Evolutionary conservation across 495 filamentous ascomycete genomes (phyloP).

Genomic region (Xylaria intraflava): DNA sequence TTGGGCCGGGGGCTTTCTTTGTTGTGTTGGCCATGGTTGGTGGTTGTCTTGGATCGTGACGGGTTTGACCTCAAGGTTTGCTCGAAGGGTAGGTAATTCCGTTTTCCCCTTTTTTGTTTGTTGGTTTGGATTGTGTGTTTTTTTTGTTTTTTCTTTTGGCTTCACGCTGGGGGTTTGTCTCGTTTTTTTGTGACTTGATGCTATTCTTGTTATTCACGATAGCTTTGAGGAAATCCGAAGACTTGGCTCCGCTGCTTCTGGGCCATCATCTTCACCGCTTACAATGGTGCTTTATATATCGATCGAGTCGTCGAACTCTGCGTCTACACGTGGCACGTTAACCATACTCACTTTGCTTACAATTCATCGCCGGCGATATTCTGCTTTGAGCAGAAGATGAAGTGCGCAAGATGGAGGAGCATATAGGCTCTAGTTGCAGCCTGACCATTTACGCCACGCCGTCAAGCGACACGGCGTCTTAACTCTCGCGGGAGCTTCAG

Average conservation of each 20-base stretch:
- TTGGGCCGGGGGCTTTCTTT: background rate
- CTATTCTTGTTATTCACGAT: background rate
- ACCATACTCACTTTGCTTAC: background rate
- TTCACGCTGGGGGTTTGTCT: too few relatives aligned
- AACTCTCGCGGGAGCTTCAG: background rate
- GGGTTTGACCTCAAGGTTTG: background rate
- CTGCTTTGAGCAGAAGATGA: conserved; percentile 9
- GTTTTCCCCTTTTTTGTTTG: too few relatives aligned
- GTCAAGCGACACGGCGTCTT: background rate
- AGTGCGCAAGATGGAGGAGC: background rate
- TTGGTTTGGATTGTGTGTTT: too few relatives aligned
- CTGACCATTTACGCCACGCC: background rate
- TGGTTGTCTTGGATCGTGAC: background rate
- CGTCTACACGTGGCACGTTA: background rate
- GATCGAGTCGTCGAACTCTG: background rate
- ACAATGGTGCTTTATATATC: background rate
- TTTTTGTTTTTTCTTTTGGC: too few relatives aligned
- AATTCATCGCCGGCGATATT: background rate
- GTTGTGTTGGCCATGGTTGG: background rate
- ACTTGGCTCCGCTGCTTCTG: background rate
- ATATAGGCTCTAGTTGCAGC: background rate
- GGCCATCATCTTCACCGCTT: background rate
- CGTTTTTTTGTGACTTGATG: background rate
- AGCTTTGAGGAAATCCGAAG: background rate
- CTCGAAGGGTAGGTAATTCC: background rate